These are phyloP conservation scores for Hymenoscyphus fructigenus DNA, from an alignment of 2,329 filamentous ascomycete genomes.

Conservation along the genomic window DNA sequence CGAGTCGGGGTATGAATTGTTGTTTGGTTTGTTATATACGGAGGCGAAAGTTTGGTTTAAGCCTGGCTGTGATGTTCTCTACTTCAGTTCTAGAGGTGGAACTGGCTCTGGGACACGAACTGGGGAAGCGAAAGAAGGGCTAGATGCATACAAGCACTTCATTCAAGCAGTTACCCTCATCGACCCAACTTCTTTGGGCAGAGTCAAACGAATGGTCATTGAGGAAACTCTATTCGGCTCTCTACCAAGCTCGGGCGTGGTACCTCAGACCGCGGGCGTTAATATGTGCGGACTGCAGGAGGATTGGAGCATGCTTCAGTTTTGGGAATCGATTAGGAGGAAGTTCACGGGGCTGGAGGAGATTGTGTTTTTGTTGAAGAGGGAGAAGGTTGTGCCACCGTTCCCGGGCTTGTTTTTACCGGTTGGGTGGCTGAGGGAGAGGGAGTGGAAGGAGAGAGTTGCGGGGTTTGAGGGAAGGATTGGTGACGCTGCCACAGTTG, in stretches of 20 bases:
- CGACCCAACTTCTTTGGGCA: not conserved
- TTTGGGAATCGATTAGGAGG: slow-evolving; percentile 23
- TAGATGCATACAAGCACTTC: not conserved
- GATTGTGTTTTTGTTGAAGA: slow-evolving; percentile 9
- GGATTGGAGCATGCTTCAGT: slow-evolving; percentile 15
- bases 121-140: not conserved
- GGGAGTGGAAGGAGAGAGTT: not conserved
- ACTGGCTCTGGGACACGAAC: not conserved
- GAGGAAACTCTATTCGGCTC: slow-evolving; percentile 19
- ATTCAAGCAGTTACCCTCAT: not conserved
- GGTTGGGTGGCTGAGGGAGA: slow-evolving; percentile 2
- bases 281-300: not conserved
- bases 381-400: not conserved
- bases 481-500: not conserved
- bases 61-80: not conserved
- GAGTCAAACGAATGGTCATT: slow-evolving; percentile 13
- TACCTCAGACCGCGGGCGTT: no score
- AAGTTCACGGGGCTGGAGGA: slow-evolving; percentile 19
- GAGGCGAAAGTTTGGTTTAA: not conserved
- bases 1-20: not conserved
- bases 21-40: not conserved
- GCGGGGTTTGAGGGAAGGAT: not conserved
- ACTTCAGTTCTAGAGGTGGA: not conserved
- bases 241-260: no score
- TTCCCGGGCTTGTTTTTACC: slow-evolving; percentile 6